A percentile compares a stretch with the other conserved stretches of the same genome.
Evolutionary conservation across 345 rosid species (phyloP).

Genomic region (Eucalyptus urophylla): DNA sequence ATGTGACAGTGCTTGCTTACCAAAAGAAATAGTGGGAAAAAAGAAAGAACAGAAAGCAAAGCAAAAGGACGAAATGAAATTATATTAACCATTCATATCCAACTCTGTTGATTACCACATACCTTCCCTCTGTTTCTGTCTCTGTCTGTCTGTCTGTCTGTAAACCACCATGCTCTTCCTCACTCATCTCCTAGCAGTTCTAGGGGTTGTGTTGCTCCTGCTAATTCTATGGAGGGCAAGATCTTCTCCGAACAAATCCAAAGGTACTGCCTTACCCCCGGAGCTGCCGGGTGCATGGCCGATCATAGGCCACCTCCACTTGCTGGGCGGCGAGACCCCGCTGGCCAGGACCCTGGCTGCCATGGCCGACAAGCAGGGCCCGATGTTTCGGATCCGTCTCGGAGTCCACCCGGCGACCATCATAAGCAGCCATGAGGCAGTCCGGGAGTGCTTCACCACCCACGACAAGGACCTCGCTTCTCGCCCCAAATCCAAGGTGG

Average conservation of each 20-base stretch:
- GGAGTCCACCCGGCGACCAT: slow-evolving; percentile 22
- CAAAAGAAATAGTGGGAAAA: not conserved
- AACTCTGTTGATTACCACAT: not conserved
- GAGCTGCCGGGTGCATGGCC: slow-evolving; percentile 50
- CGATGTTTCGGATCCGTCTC: slow-evolving; percentile 40
- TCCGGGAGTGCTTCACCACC: slow-evolving; percentile 35
- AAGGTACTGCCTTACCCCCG: slow-evolving; percentile 3
- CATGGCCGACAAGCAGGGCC: slow-evolving; percentile 34
- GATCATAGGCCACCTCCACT: slow-evolving; percentile 52
- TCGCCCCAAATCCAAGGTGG: slow-evolving; percentile 31
- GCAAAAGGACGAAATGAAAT: not conserved
- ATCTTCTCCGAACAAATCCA: not conserved
- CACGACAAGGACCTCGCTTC: slow-evolving; percentile 42
- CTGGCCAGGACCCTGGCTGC: slow-evolving; percentile 26
- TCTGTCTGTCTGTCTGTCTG: not conserved
- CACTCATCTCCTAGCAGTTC: not conserved
- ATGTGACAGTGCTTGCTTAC: not conserved
- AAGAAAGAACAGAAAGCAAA: not conserved
- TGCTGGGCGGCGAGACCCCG: slow-evolving; percentile 18
- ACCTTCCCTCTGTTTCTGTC: not conserved
- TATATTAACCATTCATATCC: not conserved
- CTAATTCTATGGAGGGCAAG: not conserved
- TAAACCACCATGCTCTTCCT: not conserved
- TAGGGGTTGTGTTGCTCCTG: not conserved
- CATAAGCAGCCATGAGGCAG: slow-evolving; percentile 24